Percentiles rank a stretch among this genome's conserved stretches.
These are phyloP conservation scores for Sinapis alba DNA, from an alignment of 441 rosid species.

Conservation along the genomic window DNA sequence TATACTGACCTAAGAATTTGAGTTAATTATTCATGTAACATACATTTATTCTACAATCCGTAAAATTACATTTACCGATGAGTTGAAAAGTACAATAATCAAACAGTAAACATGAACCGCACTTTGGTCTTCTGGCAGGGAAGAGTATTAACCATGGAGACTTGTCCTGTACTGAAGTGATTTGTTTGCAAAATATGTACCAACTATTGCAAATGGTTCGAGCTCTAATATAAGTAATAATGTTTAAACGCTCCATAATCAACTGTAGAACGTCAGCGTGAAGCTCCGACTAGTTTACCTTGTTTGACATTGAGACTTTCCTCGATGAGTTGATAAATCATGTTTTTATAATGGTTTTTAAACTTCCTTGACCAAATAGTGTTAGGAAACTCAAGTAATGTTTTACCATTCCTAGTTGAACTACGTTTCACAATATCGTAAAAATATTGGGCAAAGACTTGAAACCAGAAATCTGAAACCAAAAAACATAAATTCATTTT, in stretches of 20 bases:
- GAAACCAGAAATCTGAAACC: too few relatives aligned
- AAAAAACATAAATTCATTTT: too few relatives aligned
- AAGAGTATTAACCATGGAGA: background rate
- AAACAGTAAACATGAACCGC: background rate
- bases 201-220: background rate
- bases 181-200: constrained; percentile 7
- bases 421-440: background rate
- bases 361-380: background rate
- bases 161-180: background rate
- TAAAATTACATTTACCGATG: background rate
- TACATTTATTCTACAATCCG: background rate
- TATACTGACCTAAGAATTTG: too few relatives aligned
- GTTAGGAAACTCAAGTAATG: background rate
- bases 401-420: background rate
- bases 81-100: background rate
- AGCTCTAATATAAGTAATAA: background rate
- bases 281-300: background rate
- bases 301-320: background rate
- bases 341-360: background rate
- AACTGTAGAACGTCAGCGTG: background rate
- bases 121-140: background rate
- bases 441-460: too few relatives aligned
- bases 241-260: constrained; percentile 1
- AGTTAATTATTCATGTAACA: too few relatives aligned
- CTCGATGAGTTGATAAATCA: background rate